These are phyloP conservation scores for Saccharum officinarum DNA, from an alignment of 176 grass and related monocot genomes.

Conservation along the genomic window DNA sequence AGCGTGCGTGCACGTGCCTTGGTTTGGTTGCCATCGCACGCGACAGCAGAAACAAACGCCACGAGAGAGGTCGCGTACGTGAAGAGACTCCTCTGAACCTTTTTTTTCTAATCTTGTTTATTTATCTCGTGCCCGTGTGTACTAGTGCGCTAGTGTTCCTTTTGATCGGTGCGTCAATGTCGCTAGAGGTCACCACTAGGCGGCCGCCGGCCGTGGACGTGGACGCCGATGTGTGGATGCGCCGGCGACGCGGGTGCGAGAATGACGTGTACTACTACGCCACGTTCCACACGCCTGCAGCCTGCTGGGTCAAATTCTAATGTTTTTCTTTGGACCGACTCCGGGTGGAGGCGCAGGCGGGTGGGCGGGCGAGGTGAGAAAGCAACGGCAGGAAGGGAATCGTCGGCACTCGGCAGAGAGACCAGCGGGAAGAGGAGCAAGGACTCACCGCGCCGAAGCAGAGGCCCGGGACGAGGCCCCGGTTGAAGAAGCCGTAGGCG, in stretches of 20 bases:
- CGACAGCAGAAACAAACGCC: constrained; percentile 9
- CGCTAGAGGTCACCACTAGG: neutral
- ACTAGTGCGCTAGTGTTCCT: neutral
- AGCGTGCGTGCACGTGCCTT: neutral
- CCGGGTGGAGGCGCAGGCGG: neutral
- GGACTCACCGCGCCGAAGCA: constrained; percentile 80
- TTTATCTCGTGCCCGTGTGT: neutral
- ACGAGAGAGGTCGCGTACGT: neutral
- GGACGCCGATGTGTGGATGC: neutral
- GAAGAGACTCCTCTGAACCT: neutral
- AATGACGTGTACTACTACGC: neutral
- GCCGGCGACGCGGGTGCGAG: neutral
- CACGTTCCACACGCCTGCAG: constrained; percentile 13
- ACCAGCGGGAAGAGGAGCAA: too few relatives aligned
- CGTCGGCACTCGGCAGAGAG: too few relatives aligned
- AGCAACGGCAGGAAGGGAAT: neutral
- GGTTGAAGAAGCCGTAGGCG: constrained; percentile 76
- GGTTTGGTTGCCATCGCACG: neutral
- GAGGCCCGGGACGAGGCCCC: constrained; percentile 76
- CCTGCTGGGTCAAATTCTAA: constrained; percentile 19
- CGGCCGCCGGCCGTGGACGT: neutral
- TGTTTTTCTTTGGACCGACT: neutral
- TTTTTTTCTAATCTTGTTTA: too few relatives aligned
- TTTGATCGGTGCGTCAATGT: neutral
- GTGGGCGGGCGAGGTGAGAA: too few relatives aligned